phyloP scores from a whole-genome alignment of 139 green algal species.

The Monoraphidium neglectum region DNA sequence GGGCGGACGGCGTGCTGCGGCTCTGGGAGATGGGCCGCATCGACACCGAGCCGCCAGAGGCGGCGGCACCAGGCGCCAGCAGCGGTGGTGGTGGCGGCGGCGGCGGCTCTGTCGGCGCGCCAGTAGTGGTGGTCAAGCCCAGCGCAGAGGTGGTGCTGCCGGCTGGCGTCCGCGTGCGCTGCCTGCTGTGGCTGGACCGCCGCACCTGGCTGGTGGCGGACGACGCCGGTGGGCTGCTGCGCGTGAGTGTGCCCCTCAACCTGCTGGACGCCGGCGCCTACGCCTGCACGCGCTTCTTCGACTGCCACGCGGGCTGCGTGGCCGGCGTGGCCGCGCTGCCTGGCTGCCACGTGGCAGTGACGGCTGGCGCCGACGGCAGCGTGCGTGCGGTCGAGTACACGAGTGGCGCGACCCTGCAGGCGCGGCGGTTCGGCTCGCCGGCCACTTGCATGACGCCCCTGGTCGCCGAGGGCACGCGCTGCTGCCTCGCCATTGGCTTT shows the following conservation, averaged over 20 bases:
- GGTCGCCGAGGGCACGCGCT: background rate
- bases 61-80: background rate
- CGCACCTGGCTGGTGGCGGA: constrained; percentile 64
- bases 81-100: too few species aligned
- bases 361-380: constrained; percentile 50
- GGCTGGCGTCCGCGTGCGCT: constrained; percentile 36
- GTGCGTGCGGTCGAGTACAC: constrained; percentile 64
- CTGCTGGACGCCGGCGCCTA: constrained; percentile 29
- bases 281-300: constrained; percentile 25
- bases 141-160: constrained; percentile 25
- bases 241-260: constrained; percentile 23
- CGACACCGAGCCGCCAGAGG: too few species aligned
- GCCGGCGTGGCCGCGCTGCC: constrained; percentile 44
- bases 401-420: constrained; percentile 24
- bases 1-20: constrained; percentile 69
- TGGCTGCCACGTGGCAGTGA: constrained; percentile 48
- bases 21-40: too few species aligned
- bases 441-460: background rate
- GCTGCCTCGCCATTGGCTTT: constrained; percentile 40
- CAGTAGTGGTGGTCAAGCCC: background rate
- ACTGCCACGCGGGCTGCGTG: constrained; percentile 56
- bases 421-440: background rate
- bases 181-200: constrained; percentile 39
- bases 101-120: too few species aligned
- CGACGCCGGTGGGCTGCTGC: constrained; percentile 42